A percentile compares a stretch with the other conserved stretches of the same genome.
phyloP scores from a whole-genome alignment of 768 basidiomycete species.

The Phaeotremella skinneri region DNA sequence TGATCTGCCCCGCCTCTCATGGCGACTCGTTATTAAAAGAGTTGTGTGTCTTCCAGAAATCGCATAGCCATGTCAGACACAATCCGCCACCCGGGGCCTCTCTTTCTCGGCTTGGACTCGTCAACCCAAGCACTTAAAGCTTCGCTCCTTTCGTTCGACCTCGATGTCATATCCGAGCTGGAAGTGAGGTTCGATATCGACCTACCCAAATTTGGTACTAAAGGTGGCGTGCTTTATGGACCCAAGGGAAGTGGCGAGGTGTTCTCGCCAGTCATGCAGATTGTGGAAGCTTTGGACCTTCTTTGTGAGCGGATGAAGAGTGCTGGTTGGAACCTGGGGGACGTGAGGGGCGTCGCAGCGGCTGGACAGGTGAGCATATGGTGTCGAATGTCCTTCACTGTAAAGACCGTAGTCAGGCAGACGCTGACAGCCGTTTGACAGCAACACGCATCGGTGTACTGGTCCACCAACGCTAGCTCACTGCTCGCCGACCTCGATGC shows the following conservation, averaged over 20 bases:
- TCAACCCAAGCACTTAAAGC: slow-evolving; percentile 73
- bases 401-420: slow-evolving; percentile 7
- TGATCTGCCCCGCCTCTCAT: too few species aligned
- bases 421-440: slow-evolving; percentile 52
- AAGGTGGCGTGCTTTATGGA: slow-evolving; percentile 45
- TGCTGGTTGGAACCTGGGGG: slow-evolving; percentile 30
- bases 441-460: slow-evolving; percentile 76
- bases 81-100: slow-evolving; percentile 1
- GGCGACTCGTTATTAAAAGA: too few species aligned
- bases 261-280: slow-evolving; percentile 75
- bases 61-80: too few species aligned
- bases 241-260: slow-evolving; percentile 67
- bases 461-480: slow-evolving; percentile 61
- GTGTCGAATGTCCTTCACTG: not conserved
- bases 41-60: too few species aligned
- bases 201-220: slow-evolving; percentile 57
- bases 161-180: slow-evolving; percentile 64
- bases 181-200: slow-evolving; percentile 79
- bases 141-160: slow-evolving; percentile 62
- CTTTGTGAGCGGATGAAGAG: slow-evolving; percentile 57
- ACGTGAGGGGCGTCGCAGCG: slow-evolving; percentile 31
- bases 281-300: slow-evolving; percentile 80
- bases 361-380: slow-evolving; percentile 35
- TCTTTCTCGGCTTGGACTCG: slow-evolving; percentile 77
- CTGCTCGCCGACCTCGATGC: slow-evolving; percentile 61